These are phyloP conservation scores for Cystofilobasidium capitatum DNA, from an alignment of 768 basidiomycete genomes.

Conservation along the genomic window DNA sequence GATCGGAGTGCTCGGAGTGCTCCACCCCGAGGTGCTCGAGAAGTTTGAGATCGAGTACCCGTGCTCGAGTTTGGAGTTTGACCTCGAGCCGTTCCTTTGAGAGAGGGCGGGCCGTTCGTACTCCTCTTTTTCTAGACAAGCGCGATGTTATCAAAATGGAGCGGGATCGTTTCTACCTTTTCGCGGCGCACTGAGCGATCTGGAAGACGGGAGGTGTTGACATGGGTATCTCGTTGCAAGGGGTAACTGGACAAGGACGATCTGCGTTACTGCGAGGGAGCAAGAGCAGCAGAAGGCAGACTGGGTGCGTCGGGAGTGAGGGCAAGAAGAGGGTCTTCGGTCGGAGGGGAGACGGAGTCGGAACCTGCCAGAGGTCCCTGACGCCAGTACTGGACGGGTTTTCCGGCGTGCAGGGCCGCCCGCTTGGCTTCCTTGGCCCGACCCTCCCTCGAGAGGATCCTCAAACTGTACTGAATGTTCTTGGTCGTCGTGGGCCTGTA, in stretches of 20 bases:
- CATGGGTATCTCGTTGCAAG: background rate
- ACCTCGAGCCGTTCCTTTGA: slow-evolving; percentile 76
- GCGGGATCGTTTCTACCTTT: background rate
- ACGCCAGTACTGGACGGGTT: background rate
- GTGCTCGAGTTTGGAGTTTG: slow-evolving; percentile 89
- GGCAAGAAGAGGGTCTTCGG: no score
- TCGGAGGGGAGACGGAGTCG: no score
- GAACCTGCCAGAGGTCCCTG: no score
- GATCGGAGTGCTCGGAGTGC: slow-evolving; percentile 83
- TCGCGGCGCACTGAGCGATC: background rate
- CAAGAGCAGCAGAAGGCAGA: no score
- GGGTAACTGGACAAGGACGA: background rate
- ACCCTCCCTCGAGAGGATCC: background rate
- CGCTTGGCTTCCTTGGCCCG: background rate
- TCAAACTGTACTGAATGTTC: background rate
- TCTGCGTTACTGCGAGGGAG: background rate
- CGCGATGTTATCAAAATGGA: background rate
- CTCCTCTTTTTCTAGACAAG: background rate
- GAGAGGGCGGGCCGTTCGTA: background rate
- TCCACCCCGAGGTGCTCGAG: slow-evolving; percentile 82
- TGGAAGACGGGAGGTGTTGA: background rate
- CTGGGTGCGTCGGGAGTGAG: no score
- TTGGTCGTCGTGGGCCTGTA: background rate
- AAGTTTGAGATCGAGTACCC: slow-evolving; percentile 93
- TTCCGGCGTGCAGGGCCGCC: background rate